Percentiles rank a stretch among this genome's conserved stretches.
These are phyloP conservation scores for Crithidia sp. DNA, from an alignment of 208 protist species.

Conservation along the genomic window DNA sequence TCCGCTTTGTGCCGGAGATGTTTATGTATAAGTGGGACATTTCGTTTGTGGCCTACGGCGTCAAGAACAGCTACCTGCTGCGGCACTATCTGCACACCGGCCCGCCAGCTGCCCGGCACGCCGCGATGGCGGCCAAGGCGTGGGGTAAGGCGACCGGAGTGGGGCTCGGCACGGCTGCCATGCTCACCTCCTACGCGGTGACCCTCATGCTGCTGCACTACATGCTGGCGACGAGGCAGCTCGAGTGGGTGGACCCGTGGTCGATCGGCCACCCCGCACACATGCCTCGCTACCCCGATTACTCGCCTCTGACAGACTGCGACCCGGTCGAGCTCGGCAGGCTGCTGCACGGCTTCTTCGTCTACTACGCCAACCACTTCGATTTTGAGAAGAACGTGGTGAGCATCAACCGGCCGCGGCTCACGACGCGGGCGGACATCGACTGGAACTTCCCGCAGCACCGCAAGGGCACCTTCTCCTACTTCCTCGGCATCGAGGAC, in stretches of 20 bases:
- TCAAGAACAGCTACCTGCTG: constrained; percentile 92
- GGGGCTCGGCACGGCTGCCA: constrained; percentile 76
- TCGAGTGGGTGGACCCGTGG: constrained; percentile 88
- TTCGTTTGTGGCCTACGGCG: constrained; percentile 88
- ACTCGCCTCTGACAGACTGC: constrained; percentile 71
- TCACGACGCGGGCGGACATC: constrained; percentile 63
- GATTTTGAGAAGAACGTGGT: constrained; percentile 84
- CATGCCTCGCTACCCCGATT: constrained; percentile 88
- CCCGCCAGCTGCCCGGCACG: constrained; percentile 66
- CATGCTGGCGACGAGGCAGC: constrained; percentile 76
- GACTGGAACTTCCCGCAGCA: constrained; percentile 83
- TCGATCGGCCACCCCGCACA: constrained; percentile 85
- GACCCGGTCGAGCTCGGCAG: constrained; percentile 72
- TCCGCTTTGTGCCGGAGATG: constrained; percentile 85
- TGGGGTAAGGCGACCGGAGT: constrained; percentile 92
- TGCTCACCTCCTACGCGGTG: constrained; percentile 91
- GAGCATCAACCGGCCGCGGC: constrained; percentile 75
- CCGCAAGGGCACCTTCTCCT: constrained; percentile 83
- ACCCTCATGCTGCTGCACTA: constrained; percentile 89
- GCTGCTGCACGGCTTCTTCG: constrained; percentile 88
- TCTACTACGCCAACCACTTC: constrained; percentile 85
- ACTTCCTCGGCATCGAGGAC: constrained; percentile 86
- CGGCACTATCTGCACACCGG: constrained; percentile 83
- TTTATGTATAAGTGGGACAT: constrained; percentile 92
- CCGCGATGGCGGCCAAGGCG: constrained; percentile 86